These are phyloP conservation scores for Plasmodium vinckei DNA, from an alignment of 169 alveolate species.

Conservation along the genomic window DNA sequence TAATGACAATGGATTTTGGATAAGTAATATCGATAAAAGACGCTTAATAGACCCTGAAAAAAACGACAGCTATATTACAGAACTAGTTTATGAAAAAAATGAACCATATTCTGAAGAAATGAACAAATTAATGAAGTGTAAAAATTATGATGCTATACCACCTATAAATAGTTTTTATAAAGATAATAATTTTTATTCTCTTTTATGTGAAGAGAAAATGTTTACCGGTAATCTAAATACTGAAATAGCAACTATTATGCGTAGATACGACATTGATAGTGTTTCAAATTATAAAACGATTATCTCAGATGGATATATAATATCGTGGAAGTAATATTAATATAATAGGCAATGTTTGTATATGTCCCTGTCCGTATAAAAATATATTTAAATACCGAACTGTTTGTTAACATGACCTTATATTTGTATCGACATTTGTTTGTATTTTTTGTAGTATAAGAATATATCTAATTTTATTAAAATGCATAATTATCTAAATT, in stretches of 20 bases:
- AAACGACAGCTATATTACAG: slow-evolving; percentile 59
- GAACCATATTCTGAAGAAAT: slow-evolving; percentile 52
- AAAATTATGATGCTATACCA: slow-evolving; percentile 33
- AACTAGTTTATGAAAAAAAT: slow-evolving; percentile 50
- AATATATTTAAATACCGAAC: too few relatives aligned
- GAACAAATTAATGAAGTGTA: slow-evolving; percentile 21
- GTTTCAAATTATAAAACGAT: slow-evolving; percentile 28
- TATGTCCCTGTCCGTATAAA: too few relatives aligned
- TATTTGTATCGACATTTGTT: too few relatives aligned
- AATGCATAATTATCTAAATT: too few relatives aligned
- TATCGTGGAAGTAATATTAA: background rate
- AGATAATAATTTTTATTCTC: slow-evolving; percentile 58
- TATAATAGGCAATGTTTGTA: too few relatives aligned
- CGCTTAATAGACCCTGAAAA: slow-evolving; percentile 61
- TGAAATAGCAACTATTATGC: slow-evolving; percentile 73
- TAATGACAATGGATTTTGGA: slow-evolving; percentile 67
- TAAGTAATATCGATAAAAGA: slow-evolving; percentile 62
- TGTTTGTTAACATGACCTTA: too few relatives aligned
- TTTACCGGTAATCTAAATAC: slow-evolving; percentile 4
- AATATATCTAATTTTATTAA: too few relatives aligned
- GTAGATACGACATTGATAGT: slow-evolving; percentile 46
- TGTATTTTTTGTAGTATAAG: too few relatives aligned
- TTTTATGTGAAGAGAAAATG: slow-evolving; percentile 51
- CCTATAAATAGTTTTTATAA: slow-evolving; percentile 42
- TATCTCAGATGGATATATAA: slow-evolving; percentile 9